Base-by-base conservation (phyloP, 2,329 filamentous ascomycete species). In the Aspergillus neoniger region DNA sequence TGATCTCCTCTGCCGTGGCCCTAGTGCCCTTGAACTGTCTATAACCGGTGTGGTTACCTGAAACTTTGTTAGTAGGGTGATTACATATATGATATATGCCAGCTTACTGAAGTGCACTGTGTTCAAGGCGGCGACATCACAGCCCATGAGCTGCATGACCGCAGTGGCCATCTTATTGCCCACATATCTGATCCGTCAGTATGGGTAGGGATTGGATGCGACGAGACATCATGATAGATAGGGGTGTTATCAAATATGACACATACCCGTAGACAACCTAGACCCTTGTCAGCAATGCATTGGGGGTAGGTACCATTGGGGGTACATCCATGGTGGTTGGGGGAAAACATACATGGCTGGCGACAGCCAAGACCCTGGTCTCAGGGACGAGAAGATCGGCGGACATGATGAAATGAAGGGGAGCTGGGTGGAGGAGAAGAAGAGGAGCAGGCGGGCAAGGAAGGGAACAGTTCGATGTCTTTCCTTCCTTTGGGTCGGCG, bases 81-180 rank as follows among this genome's bases (percentile, higher is more conserved):
- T 48, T 5, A 25, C 21, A 12, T 14, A 28, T 32, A 39, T 5
- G 25, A 32, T 10, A 36, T 23, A 47, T 17, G 41, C 19, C 10
- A 6, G 79, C 89, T 76, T 81, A 96, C 94, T 98, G 81, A 97
- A 99, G 71, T 99, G 91, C 6, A 99, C 95, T 0, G 95, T 99
- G 75, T 99, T 97, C 70, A 99, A 84, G 2, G 92, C 91, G 8
- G 92, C 90, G 6, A 97, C 94, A 71, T 99, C 94, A 73, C 92
- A 97, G 51, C 95, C 95, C 54, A 99, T 80, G 0, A 91, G 90
- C 77, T 99, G 94, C 84, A 99, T 89, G 67, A 93, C 91, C 73
- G 96, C 96, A 1, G 92, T 92, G 44, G 93, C 93, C 83, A 99
- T 96, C 71, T 94, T 96, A 76, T 99, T 99, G 55, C 95, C 95